These are phyloP conservation scores for Botrytis hyacinthi DNA, from an alignment of 2,329 filamentous ascomycete species.

Conservation along the genomic window DNA sequence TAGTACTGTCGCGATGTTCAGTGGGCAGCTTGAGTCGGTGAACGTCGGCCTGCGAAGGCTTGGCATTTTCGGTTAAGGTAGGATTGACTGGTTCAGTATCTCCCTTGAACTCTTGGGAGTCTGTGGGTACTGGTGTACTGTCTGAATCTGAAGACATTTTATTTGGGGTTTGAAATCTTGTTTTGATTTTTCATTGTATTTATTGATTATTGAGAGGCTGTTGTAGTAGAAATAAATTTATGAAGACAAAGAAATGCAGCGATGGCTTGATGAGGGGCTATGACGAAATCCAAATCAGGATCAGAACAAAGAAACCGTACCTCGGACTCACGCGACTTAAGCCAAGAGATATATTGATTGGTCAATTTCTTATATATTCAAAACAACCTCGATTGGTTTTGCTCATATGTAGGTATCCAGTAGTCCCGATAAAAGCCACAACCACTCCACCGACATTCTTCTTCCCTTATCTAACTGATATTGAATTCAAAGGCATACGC, in stretches of 20 bases:
- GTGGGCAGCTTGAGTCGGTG: not conserved
- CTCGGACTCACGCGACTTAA: not conserved
- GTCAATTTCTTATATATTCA: not conserved
- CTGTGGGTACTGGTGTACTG: not conserved
- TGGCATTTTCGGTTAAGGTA: not conserved
- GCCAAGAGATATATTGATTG: not conserved
- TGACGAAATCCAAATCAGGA: conserved; percentile 5
- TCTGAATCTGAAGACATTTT: conserved; percentile 11
- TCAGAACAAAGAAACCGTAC: not conserved
- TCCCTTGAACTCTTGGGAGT: not conserved
- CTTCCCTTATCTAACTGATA: not conserved
- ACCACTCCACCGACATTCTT: not conserved
- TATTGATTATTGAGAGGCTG: not conserved
- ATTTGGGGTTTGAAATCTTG: not conserved
- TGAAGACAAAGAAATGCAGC: not conserved
- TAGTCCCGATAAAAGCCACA: not conserved
- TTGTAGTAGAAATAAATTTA: not conserved
- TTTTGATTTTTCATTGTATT: not conserved
- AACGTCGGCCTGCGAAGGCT: not conserved
- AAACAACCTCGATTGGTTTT: not conserved
- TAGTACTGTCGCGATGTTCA: not conserved
- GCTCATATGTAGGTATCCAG: not conserved
- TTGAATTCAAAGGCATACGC: conserved; percentile 45
- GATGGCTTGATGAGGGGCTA: conserved; percentile 1
- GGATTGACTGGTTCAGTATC: not conserved